Base-by-base conservation (phyloP, 1,284 basidiomycete genomes). In the Microbotryum lychnidis-dioicae region DNA sequence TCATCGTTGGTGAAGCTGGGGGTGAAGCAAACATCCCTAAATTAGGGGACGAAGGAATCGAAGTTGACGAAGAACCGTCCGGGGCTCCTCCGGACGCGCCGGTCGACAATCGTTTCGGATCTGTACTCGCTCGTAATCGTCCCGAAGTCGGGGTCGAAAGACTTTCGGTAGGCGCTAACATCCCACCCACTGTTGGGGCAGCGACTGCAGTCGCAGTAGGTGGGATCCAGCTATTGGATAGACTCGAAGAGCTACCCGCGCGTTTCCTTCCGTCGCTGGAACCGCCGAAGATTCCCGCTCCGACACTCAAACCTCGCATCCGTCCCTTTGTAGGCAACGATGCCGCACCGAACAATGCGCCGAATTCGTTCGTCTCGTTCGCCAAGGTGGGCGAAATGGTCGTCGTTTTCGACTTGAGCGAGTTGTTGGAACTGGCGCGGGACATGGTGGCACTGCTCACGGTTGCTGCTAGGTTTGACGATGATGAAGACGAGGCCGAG, bases 231-330 rank as follows among this genome's bases (percentile, higher is more conserved):
- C 50, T 46, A 18, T 58, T 52, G 27, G 48, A 51, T 6, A 58
- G 25, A 23, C 57, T 58, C 14, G 50, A 58, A 7, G 50, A 52
- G 25, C 57, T 58, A 5, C 44, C 57, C 21, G 57, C 57, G 8
- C 57, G 31, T 23, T 58, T 58, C n/a, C 57, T 33, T 21, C 37
- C 37, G 33, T 53, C 56, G 46, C 21, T 31, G 50, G 60, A 58
- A 2, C 47, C 20, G 18, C 55, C 50, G 10, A 61, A 61, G 20
- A 62, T 56, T 2, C 61, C 57, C 4, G 54, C 58, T 6, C 66
- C 67, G 42, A 68, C 67, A 52, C 64, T 66, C 53, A 68, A 27
- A 2, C 67, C 67, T 12, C 67, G 54, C 46, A 58, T 66, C 12
- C 67, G 46, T 3, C 48, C 51, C 25, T 57, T 60, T 14, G 54